phyloP scores from a whole-genome alignment of 2,329 filamentous ascomycete genomes.

The Penicillium sp. region DNA sequence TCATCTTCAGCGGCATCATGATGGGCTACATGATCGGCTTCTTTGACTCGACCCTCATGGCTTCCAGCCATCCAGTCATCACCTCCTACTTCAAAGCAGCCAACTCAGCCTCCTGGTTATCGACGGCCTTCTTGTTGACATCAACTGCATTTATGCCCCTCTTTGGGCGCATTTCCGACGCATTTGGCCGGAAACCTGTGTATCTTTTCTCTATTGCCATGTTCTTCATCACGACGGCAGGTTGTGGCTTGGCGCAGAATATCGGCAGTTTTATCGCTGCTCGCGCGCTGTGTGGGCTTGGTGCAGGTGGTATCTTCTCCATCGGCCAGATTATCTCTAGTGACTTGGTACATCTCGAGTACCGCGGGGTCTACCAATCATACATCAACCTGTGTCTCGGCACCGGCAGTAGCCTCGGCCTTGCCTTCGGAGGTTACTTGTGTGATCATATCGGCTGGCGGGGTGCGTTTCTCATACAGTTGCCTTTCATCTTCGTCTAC shows the following conservation, averaged over 20 bases:
- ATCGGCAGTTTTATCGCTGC: slow-evolving; percentile 71
- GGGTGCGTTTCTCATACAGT: slow-evolving; percentile 49
- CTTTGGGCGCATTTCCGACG: slow-evolving; percentile 71
- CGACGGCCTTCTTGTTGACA: slow-evolving; percentile 73
- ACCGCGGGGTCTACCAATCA: slow-evolving; percentile 45
- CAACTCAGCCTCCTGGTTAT: slow-evolving; percentile 79
- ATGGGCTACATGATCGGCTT: slow-evolving; percentile 56
- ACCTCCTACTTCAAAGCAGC: slow-evolving; percentile 75
- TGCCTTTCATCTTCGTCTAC: slow-evolving; percentile 48
- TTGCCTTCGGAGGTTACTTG: slow-evolving; percentile 40
- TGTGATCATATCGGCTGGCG: slow-evolving; percentile 44
- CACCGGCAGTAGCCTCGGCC: slow-evolving; percentile 37
- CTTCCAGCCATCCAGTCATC: slow-evolving; percentile 75
- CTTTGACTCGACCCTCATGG: slow-evolving; percentile 80
- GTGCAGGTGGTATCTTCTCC: slow-evolving; percentile 68
- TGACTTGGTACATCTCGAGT: slow-evolving; percentile 72
- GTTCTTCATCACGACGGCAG: slow-evolving; percentile 64
- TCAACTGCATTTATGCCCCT: slow-evolving; percentile 74
- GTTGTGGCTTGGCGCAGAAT: slow-evolving; percentile 67
- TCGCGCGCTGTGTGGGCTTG: slow-evolving; percentile 68
- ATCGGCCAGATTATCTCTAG: slow-evolving; percentile 62
- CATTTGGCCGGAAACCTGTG: slow-evolving; percentile 65
- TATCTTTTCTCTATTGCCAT: slow-evolving; percentile 63
- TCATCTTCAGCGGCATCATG: slow-evolving; percentile 61
- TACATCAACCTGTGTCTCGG: slow-evolving; percentile 42